Base-by-base conservation (phyloP, 176 grass and related monocot genomes). In the Oryza longistaminata region DNA sequence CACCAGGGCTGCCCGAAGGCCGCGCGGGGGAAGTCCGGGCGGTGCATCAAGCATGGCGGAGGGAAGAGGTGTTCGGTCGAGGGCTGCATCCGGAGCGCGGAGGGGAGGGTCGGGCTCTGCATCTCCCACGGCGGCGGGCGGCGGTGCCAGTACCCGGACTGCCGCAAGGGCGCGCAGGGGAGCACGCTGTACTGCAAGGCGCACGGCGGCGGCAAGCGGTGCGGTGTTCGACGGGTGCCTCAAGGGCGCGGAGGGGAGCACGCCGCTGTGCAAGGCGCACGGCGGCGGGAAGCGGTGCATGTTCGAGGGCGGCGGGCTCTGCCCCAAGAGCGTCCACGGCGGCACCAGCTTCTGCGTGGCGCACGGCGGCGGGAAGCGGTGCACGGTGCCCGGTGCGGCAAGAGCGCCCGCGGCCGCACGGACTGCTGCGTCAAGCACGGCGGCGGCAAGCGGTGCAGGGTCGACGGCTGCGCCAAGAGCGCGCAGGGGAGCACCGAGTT, bases 341-440 rank as follows among this genome's bases (percentile, higher is more conserved):
- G 93, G 93, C 31, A 95, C 90, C 4, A 70, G 87, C 12, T 92
- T 79, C 82, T 95, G 93, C 70, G 93, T 95, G 29, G 90, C 88
- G 48, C 93, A 95, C 83, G 93, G 93, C 66, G 93, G 93, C 22
- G 93, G 93, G 55, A 95, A 95, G 83, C 90, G 93, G 8, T 95
- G 93, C 71, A 37, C 72, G 13, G 88, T 90, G 73, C 34, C 85
- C 7, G 93, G 17, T 95, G 93, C 82, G 46, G 60, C 74, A 95
- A 92, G 85, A 95, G 93, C 88, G 93, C 93, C 25, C 90, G 93
- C 25, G 93, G 93, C 3, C 88, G 90, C 40, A 95, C 93, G 11
- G 88, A 92, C 64, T 85, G 79, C 16, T 95, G 93, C 78, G 93
- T 95, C 0, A 85, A 68, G 75, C 93, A 95, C 73, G 93, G 93